A percentile compares a stretch with the other conserved stretches of the same genome.
Evolutionary conservation across 208 protist species (phyloP).

Genomic region (Trypanosoma rangeli): DNA sequence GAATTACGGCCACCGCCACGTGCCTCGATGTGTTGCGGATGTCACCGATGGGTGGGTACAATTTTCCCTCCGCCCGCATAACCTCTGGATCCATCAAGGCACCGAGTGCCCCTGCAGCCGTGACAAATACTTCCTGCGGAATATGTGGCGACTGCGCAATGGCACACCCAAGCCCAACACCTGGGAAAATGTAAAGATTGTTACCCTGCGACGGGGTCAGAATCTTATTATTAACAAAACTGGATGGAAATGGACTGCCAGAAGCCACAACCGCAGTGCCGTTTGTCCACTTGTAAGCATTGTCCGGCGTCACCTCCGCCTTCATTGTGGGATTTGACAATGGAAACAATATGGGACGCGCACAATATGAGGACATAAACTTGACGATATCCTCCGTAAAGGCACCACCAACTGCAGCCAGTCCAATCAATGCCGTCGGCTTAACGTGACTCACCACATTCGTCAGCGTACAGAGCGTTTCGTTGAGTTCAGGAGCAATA

Average conservation of each 20-base stretch:
- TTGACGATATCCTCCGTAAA: conserved; percentile 95
- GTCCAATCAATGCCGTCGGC: conserved; percentile 95
- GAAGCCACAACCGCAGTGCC: conserved; percentile 94
- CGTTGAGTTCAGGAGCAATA: conserved; percentile 63
- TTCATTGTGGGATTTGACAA: conserved; percentile 95
- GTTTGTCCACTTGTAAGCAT: conserved; percentile 94
- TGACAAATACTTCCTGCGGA: conserved; percentile 87
- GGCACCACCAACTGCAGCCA: conserved; percentile 86
- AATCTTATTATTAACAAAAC: conserved; percentile 82
- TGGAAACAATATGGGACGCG: conserved; percentile 96
- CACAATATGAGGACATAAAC: conserved; percentile 67
- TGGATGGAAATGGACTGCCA: conserved; percentile 94
- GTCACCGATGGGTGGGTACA: conserved; percentile 58
- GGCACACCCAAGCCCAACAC: conserved; percentile 90
- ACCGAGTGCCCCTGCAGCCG: conserved; percentile 71
- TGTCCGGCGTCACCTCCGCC: conserved; percentile 88
- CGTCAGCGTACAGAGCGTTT: conserved; percentile 49
- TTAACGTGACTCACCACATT: conserved; percentile 89
- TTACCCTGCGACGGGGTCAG: conserved; percentile 94
- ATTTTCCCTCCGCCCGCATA: conserved; percentile 25
- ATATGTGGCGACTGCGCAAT: conserved; percentile 79
- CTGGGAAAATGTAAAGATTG: conserved; percentile 97
- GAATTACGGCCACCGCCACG: conserved; percentile 51
- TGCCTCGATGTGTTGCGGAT: conserved; percentile 45
- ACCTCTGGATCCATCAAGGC: conserved; percentile 32